These are phyloP conservation scores for Cenchrus purpureus DNA, from an alignment of 176 grass and related monocot species.

Conservation along the genomic window DNA sequence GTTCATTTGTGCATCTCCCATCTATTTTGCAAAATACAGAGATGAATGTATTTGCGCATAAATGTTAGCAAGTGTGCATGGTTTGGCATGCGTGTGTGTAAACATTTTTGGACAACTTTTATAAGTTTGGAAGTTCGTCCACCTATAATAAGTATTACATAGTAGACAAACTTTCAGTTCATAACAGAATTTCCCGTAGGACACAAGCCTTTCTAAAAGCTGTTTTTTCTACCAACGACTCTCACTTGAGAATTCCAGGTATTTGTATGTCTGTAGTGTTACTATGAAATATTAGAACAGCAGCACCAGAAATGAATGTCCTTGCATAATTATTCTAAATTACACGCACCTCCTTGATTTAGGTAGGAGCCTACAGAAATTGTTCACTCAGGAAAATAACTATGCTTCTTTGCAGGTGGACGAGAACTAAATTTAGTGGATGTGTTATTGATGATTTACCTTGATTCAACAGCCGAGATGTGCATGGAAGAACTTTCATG, in stretches of 20 bases:
- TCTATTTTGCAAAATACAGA: too few relatives aligned
- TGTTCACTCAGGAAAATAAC: not conserved
- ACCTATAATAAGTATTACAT: too few relatives aligned
- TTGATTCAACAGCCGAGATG: conserved; percentile 49
- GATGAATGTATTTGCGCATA: too few relatives aligned
- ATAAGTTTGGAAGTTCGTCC: too few relatives aligned
- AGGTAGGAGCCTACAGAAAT: not conserved
- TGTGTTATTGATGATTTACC: not conserved
- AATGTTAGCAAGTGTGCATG: too few relatives aligned
- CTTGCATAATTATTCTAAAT: not conserved
- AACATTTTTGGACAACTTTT: too few relatives aligned
- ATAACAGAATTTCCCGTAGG: too few relatives aligned
- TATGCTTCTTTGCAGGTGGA: not conserved
- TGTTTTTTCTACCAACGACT: too few relatives aligned
- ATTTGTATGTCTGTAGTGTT: not conserved
- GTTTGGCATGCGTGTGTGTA: too few relatives aligned
- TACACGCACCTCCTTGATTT: not conserved
- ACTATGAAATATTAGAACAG: not conserved
- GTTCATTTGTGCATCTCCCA: too few relatives aligned
- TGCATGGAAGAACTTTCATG: conserved; percentile 35
- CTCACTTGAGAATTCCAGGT: not conserved
- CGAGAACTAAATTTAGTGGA: not conserved
- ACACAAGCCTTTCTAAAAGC: too few relatives aligned
- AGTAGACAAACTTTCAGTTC: too few relatives aligned
- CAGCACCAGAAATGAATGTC: not conserved